Percentiles rank a stretch among this genome's conserved stretches.
These are phyloP conservation scores for Monoraphidium neglectum DNA, from an alignment of 139 green algal species.

Conservation along the genomic window DNA sequence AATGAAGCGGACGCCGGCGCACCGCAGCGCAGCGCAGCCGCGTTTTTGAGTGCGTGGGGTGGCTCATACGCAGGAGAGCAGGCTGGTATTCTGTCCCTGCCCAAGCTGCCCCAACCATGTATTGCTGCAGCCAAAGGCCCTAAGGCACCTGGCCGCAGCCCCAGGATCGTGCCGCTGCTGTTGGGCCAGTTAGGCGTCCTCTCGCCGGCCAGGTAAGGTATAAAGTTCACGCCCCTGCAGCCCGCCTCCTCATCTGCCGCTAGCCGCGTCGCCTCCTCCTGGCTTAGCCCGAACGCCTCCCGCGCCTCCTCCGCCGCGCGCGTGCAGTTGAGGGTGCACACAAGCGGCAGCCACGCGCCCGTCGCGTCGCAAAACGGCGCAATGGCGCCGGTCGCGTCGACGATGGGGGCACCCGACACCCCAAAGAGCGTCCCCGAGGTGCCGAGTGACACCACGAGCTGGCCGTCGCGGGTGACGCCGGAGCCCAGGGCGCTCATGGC, in stretches of 20 bases:
- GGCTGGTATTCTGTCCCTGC: no score
- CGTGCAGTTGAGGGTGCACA: constrained; percentile 93
- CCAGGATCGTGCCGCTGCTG: constrained; percentile 66
- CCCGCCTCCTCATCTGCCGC: constrained; percentile 67
- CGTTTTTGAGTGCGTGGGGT: no score
- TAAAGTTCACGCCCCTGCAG: constrained; percentile 68
- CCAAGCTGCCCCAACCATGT: no score
- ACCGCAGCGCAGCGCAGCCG: no score
- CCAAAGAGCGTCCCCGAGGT: constrained; percentile 89
- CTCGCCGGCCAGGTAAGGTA: constrained; percentile 86
- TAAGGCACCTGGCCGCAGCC: constrained; percentile 41
- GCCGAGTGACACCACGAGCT: constrained; percentile 74
- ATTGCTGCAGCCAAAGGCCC: neutral
- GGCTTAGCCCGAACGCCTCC: constrained; percentile 49
- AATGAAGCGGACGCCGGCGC: no score
- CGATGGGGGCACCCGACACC: constrained; percentile 49
- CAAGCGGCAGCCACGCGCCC: constrained; percentile 75
- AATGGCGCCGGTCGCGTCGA: constrained; percentile 72
- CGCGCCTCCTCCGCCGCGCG: constrained; percentile 69
- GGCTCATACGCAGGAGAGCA: no score
- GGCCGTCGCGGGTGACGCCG: constrained; percentile 53
- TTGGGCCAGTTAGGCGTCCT: constrained; percentile 91
- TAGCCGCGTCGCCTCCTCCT: constrained; percentile 59
- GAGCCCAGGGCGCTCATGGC: constrained; percentile 77
- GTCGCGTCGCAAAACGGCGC: constrained; percentile 86